A percentile compares a stretch with the other conserved stretches of the same genome.
Evolutionary conservation across 192 early-diverging fungal genomes (phyloP).

Genomic region (Coemansia sp.): DNA sequence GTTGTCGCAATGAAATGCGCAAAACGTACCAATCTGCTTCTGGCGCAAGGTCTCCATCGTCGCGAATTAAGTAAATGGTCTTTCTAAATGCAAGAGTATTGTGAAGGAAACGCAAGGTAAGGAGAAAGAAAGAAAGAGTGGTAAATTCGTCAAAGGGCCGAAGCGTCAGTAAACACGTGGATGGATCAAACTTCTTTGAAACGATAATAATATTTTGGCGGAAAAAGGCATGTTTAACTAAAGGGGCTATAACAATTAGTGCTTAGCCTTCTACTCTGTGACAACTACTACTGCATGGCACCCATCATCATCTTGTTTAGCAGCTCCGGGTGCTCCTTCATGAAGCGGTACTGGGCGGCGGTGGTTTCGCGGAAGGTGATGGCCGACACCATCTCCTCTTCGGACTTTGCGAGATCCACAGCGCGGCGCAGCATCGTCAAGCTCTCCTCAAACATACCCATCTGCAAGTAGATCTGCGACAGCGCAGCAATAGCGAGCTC

Average conservation of each 20-base stretch:
- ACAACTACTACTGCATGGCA: slow-evolving; percentile 26
- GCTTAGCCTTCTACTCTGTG: not conserved
- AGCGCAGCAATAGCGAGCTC: slow-evolving; percentile 87
- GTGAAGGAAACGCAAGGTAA: not conserved
- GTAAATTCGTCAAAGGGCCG: too few relatives aligned
- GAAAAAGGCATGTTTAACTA: too few relatives aligned
- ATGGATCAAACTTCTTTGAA: too few relatives aligned
- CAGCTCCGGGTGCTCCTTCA: slow-evolving; percentile 58
- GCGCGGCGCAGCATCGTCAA: slow-evolving; percentile 80
- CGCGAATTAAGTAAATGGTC: not conserved
- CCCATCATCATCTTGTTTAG: slow-evolving; percentile 56
- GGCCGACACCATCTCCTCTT: slow-evolving; percentile 85
- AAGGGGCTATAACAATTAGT: too few relatives aligned
- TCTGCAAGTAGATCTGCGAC: slow-evolving; percentile 79
- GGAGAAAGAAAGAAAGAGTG: not conserved
- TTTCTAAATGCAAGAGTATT: not conserved
- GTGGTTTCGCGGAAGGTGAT: slow-evolving; percentile 70
- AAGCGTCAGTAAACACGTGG: too few relatives aligned
- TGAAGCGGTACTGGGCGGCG: slow-evolving; percentile 59
- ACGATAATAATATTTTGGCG: too few relatives aligned
- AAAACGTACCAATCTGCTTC: slow-evolving; percentile 62
- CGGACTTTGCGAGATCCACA: slow-evolving; percentile 79
- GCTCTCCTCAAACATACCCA: slow-evolving; percentile 85
- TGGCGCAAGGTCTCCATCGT: slow-evolving; percentile 18
- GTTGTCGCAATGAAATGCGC: not conserved